Evolutionary conservation across 805 yeast genomes (phyloP), one percentile per base, ranked within the genome.

Genomic region (Hanseniaspora jakobsenii): DNA sequence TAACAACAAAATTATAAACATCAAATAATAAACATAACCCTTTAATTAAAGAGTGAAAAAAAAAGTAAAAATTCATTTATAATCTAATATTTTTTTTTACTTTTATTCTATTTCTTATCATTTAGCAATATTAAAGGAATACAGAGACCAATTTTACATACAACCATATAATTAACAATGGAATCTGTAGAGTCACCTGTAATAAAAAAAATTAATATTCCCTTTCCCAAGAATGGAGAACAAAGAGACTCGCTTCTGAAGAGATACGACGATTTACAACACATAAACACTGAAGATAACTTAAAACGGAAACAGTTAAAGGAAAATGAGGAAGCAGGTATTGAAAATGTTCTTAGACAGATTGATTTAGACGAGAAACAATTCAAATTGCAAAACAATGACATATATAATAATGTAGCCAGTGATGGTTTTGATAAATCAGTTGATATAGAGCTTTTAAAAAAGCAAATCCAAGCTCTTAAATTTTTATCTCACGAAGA

Each of bases 401-500:
- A 53, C 18, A 35, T 71, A 12, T 64, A 66, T 36, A 38, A 44
- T 12, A 37, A 45, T 6, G 46, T 48, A 36, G 38, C 46, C 19
- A 38, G 52, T 18, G 55, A 58, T 44, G 53, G 48, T 16, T 55
- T 58, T 39, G 48, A 55, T 4, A 66, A 74, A 31, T 74, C 77
- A 52, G 50, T 62, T 5, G 48, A 46, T 27, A 10, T 14, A 13
- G 66, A 61, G 2, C 53, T 76, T 13, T 60, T 82, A 40, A 62
- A 67, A 35, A 69, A 72, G 47, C 93, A 82, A 56, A 56, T 82
- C 17, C 59, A 73, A 14, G 79, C 78, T 0, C 67, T 81, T 41
- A 82, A 81, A 54, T 55, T 80, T 14, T 59, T 82, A 32, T 72
- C 84, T 2, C 73, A 69, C 51, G 84, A 81, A 57, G 51, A 78